Base-by-base conservation (phyloP, 768 basidiomycete species). In the Rhodotorula paludigena region DNA sequence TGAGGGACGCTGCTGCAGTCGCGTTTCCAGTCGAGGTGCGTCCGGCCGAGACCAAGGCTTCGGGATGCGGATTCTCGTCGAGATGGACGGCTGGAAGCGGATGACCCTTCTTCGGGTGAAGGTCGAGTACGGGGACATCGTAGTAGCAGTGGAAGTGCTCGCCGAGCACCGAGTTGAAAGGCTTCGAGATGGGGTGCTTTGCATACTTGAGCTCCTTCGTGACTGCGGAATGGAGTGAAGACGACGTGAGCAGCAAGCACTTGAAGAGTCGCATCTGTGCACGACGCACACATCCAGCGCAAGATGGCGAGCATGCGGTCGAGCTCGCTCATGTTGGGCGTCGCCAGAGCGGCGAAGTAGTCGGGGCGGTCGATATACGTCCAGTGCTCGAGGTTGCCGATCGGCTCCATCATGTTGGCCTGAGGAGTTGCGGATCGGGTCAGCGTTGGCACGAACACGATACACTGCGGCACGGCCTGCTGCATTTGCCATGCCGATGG, bases 271-370 rank as follows among this genome's bases (percentile, higher is more conserved):
- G n/a, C n/a, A n/a, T n/a, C n/a, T n/a, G n/a, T 35, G 45, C 39
- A 59, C 62, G 20, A 28, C 58, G 14, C n/a, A 33, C 52, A 54
- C 25, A 64, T 16, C 70, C 72, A 76, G 0, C 92, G 84, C 48
- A 97, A 77, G 9, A 90, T 88, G 47, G 92, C 88, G n/a, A 98
- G 80, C 88, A 98, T 93, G 48, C 94, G 85, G 72, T 92, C 89
- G 71, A 99, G 87, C 49, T 68, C 72, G 44, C n/a, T n/a, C n/a
- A n/a, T n/a, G n/a, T n/a, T 73, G 72, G 18, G 33, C 33, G 39
- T 72, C 72, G 4, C 72, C n/a, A 76, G 68, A 11, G 74, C 68
- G 8, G 70, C 68, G 41, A 74, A 73, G 42, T 72, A 72, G 55
- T 74, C 74, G 21, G 74, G 74, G 23, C 74, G 65, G 12, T 75